Conservation (phyloP, 2,329 filamentous ascomycete genomes). For the Alternaria ethzedia region DNA sequence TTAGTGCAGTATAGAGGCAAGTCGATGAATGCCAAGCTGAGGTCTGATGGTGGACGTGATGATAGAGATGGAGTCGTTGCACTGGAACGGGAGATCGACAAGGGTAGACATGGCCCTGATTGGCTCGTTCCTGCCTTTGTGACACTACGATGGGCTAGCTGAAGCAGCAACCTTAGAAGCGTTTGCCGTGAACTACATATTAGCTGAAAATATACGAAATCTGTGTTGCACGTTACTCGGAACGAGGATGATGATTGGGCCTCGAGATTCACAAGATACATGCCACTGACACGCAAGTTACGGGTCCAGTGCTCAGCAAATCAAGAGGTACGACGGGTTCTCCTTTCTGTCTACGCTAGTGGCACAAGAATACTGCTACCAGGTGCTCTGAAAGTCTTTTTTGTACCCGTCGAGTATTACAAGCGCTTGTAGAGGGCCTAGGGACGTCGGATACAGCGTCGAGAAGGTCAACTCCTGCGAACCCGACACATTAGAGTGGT, state of each 20-base stretch:
- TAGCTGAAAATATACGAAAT: background rate
- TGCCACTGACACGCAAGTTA: background rate
- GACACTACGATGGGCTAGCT: background rate
- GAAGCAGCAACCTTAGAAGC: background rate
- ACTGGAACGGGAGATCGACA: conserved; percentile 3
- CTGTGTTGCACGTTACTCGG: background rate
- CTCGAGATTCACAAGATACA: background rate
- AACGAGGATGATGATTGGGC: background rate
- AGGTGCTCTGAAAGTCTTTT: background rate
- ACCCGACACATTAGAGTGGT: background rate
- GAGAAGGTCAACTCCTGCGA: background rate
- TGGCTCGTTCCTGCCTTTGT: background rate
- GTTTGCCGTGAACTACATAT: background rate
- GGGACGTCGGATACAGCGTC: background rate
- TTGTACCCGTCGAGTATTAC: background rate
- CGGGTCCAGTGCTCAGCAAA: background rate
- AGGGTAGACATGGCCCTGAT: conserved; percentile 3
- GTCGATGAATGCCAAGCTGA: background rate
- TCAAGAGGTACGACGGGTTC: background rate
- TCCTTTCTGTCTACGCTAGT: background rate
- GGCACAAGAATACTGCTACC: background rate
- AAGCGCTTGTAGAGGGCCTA: background rate
- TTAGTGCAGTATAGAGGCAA: background rate
- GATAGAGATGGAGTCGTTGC: conserved; percentile 1
- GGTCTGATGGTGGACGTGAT: background rate